Conservation (phyloP, 495 filamentous ascomycete species). For the Cercophora samala region DNA sequence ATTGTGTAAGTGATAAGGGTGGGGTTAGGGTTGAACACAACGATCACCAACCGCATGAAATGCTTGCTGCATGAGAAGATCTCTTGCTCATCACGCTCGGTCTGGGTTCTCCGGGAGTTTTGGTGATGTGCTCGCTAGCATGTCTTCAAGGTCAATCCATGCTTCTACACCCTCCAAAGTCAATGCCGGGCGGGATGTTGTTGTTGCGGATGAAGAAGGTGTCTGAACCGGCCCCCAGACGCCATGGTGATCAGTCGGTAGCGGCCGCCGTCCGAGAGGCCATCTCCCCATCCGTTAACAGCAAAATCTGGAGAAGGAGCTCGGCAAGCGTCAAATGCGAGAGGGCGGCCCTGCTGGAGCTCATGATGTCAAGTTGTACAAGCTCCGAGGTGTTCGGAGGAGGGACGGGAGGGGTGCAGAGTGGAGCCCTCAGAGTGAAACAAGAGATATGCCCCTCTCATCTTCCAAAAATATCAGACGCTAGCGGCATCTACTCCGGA, state of each 20-base stretch:
- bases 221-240: neutral
- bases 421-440: constrained; percentile 17
- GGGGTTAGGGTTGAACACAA: neutral
- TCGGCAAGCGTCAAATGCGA: neutral
- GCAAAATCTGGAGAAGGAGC: neutral
- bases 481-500: neutral
- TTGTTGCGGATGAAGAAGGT: neutral
- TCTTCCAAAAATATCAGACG: constrained; percentile 18
- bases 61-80: neutral
- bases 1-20: constrained; percentile 13
- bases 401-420: neutral
- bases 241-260: neutral
- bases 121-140: neutral
- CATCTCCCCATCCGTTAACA: neutral
- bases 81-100: constrained; percentile 2
- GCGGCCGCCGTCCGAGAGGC: neutral
- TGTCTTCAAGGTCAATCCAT: neutral
- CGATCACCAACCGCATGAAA: neutral
- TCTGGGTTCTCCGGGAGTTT: neutral
- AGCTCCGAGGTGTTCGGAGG: neutral
- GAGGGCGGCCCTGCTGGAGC: neutral
- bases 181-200: neutral
- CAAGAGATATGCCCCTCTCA: constrained; percentile 12
- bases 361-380: neutral
- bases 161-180: neutral